Evolutionary conservation across 495 filamentous ascomycete species (phyloP).

Genomic region (Tricharina praecox): DNA sequence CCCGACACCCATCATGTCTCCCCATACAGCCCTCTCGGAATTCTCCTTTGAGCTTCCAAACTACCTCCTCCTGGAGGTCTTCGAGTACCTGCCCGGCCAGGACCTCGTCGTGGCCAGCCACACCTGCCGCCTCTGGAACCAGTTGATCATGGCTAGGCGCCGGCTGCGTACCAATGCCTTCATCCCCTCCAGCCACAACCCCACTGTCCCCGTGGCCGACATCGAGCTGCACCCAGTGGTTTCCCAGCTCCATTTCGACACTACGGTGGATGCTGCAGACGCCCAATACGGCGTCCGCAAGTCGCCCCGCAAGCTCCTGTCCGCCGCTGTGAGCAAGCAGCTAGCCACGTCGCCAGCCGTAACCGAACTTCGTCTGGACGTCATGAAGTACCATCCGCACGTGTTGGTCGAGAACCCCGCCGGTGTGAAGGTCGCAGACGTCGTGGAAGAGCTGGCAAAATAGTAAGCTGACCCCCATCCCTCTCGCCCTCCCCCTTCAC

Average conservation of each 20-base stretch:
- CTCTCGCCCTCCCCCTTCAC: not conserved
- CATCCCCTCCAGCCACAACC: not conserved
- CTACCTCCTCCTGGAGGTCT: slow-evolving; percentile 18
- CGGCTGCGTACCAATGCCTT: slow-evolving; percentile 11
- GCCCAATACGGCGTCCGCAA: slow-evolving; percentile 9
- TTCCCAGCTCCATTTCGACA: slow-evolving; percentile 11
- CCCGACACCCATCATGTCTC: no score
- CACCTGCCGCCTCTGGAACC: slow-evolving; percentile 13
- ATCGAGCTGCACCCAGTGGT: slow-evolving; percentile 14
- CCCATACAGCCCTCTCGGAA: no score
- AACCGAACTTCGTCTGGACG: slow-evolving; percentile 4
- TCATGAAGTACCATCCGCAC: slow-evolving; percentile 15
- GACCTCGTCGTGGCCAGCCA: slow-evolving; percentile 11
- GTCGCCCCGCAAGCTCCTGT: not conserved
- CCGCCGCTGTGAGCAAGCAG: slow-evolving; percentile 6
- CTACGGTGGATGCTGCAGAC: not conserved
- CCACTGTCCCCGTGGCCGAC: not conserved
- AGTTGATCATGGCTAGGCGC: slow-evolving; percentile 8
- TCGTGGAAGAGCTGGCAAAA: slow-evolving; percentile 9
- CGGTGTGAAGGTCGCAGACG: slow-evolving; percentile 17
- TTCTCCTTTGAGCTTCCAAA: slow-evolving; percentile 11
- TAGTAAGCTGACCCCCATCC: slow-evolving; percentile 13
- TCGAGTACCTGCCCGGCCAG: slow-evolving; percentile 8
- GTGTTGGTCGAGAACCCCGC: slow-evolving; percentile 9
- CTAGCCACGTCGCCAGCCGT: slow-evolving; percentile 11